Evolutionary conservation across 345 rosid species (phyloP), one percentile per base, ranked within the genome.

Genomic region (Alliaria petiolata): DNA sequence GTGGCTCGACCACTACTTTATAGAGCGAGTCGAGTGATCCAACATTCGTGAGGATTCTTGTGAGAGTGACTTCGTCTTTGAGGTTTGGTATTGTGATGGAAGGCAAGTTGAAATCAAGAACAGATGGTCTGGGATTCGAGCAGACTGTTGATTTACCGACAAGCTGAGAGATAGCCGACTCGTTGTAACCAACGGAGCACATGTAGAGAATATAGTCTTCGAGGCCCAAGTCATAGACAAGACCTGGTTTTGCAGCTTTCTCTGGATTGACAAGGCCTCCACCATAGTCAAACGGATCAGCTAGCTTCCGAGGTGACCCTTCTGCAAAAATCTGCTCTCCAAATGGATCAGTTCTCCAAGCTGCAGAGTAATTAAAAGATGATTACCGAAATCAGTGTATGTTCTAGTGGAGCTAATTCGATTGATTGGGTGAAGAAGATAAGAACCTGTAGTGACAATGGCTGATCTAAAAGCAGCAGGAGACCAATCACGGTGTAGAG

Each of bases 191-290:
- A 20, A 73, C 71, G 6, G 85, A 79, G 11, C 87, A 87, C 1
- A 83, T 59, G 67, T 80, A 80, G 7, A 73, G 84, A 7, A 82
- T 53, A 34, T 88, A 85, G 31, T 84, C 85, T 13, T 74, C 26
- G 0, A 81, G 70, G 7, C 71, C 66, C 34, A 86, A 74, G 38
- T 87, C 88, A 43, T 85, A 85, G 1, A 90, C 39, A 7, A 90
- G 72, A 34, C 92, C 90, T 0, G 87, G 89, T 15, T 79, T 76
- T 44, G 69, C 56, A 11, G 92, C 90, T 33, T 61, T 71, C 3
- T 83, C 76, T 9, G 92, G 87, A 57, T 83, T 79, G 7, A 85
- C 83, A 17, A 85, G 82, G 7, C 89, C 90, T 11, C 86, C 80
- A 15, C 97, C 97, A 3, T 36, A 74, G 31, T 82, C 82, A 5